Evolutionary conservation across 306 rosid genomes (phyloP).

Genomic region (Myrica gale): DNA sequence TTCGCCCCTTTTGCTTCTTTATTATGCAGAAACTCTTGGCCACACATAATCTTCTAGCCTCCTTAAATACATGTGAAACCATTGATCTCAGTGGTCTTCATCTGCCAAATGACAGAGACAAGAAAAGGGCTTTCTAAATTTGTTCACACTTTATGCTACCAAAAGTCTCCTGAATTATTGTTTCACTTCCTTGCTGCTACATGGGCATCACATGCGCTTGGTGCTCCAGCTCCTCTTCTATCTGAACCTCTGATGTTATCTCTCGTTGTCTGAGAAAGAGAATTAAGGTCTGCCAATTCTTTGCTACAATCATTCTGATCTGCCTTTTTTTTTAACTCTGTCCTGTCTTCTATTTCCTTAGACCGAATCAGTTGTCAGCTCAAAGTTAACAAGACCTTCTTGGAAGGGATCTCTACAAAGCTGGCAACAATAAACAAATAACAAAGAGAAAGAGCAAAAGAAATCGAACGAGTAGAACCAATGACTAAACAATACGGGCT

Average conservation of each 20-base stretch:
- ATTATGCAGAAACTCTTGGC: neutral
- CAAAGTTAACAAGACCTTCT: constrained; percentile 9
- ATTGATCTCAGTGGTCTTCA: neutral
- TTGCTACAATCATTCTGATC: constrained; percentile 30
- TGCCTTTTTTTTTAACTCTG: constrained; percentile 36
- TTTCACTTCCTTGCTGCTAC: constrained; percentile 31
- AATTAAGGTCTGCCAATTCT: constrained; percentile 11
- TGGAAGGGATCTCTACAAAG: constrained; percentile 21
- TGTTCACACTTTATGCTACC: neutral
- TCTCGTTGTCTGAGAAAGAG: neutral
- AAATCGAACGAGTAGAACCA: constrained; percentile 36
- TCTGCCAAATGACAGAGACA: neutral
- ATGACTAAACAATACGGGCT: constrained; percentile 31
- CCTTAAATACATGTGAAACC: neutral
- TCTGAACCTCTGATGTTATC: neutral
- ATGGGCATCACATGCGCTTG: constrained; percentile 57
- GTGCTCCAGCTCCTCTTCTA: constrained; percentile 31
- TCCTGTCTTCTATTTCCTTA: constrained; percentile 9
- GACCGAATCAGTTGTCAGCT: constrained; percentile 10
- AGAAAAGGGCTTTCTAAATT: neutral
- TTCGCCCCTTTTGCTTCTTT: neutral
- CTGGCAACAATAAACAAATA: neutral
- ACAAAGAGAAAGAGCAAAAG: constrained; percentile 21
- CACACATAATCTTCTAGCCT: neutral
- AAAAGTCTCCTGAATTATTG: neutral